Evolutionary conservation across 2,329 filamentous ascomycete genomes (phyloP), one percentile per base, ranked within the genome.

Genomic region (Epichloe brachyelytri): DNA sequence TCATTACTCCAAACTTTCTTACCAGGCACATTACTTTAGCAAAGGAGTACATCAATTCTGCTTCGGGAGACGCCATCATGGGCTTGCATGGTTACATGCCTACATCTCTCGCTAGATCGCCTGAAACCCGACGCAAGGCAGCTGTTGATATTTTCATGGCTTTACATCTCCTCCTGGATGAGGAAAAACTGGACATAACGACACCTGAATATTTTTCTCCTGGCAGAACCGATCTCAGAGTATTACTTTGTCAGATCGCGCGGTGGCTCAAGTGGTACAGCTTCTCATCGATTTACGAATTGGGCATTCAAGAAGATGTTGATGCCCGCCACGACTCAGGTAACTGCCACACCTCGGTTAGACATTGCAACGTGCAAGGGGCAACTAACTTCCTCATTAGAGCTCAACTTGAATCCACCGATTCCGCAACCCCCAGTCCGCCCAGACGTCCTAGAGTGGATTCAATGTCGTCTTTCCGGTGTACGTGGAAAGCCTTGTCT

Each of bases 151-250:
- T 86, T 48, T 77, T 91, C 38, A 72, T 94, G 56, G 85, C 80
- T 1, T 72, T 98, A 12, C 93, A 98, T 68, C 73, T 97, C 3
- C 71, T 95, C n/a, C 77, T 86, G 0, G 91, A 98, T 64, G 93
- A 98, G 63, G 77, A 86, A 55, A 97, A 95, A 62, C 76, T 98
- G 2, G 80, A 87, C 54, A 77, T 83, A 4, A 71, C 74, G 55
- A 66, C 67, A 0, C 68, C 72, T 0, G 72, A 75, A 48, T 68
- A 69, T 39, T 56, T 60, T 2, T 71, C 72, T 3, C 68, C 71
- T 0, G 70, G 73, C 0, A 67, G 71, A 26, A 64, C 67, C 10
- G 73, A 78, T 46, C 60, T 97, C 20, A 79, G 80, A n/a, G 82
- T 86, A 15, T 66, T 96, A 2, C 70, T 97, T 43, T 82, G 84